Evolutionary conservation across 1,139 yeast species (phyloP), one percentile per base, ranked within the genome.

Genomic region (Yamadazyma dushanensis): DNA sequence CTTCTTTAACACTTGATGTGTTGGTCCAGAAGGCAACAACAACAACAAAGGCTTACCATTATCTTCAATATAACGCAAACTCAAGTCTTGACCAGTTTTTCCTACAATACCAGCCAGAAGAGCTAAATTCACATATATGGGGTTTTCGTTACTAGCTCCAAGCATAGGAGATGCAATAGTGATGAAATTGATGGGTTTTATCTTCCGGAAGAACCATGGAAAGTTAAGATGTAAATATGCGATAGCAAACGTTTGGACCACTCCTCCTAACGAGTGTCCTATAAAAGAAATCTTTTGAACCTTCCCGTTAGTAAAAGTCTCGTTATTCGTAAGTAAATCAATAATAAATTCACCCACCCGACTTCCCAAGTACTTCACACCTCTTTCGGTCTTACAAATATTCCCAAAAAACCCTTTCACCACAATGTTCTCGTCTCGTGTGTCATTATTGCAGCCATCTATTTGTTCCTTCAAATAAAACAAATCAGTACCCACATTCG

Each of bases 231-330:
- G 54, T 13, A 62, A 73, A 54, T 88, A 88, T 0, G 96, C 95
- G 29, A 92, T 76, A 1, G 97, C 94, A 66, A 88, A 92, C 0
- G 94, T 79, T 59, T 92, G 97, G 3, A 85, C 83, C 29, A 87
- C 66, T 0, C 98, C 98, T 21, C 98, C 98, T 21, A 92, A 64
- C 0, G 97, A 90, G 59, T 92, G 98, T 1, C 92, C 96, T 23
- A 94, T 70, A 50, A 92, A 90, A 1, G 97, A 89, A 3, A 92
- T 80, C 49, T 77, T 80, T 1, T 58, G 55, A 2, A 84, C 75
- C 30, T 66, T 63, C 3, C 60, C 59, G 28, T 58, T 42, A 31
- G 57, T 59, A 26, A 60, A 56, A 4, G 39, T 40, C 19, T 59
- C 59, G 30, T 73, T 69, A 26, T 62, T 61, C 4, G 60, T 56